Conservation (phyloP, 768 basidiomycete genomes). For the Amanita jacksonii region DNA sequence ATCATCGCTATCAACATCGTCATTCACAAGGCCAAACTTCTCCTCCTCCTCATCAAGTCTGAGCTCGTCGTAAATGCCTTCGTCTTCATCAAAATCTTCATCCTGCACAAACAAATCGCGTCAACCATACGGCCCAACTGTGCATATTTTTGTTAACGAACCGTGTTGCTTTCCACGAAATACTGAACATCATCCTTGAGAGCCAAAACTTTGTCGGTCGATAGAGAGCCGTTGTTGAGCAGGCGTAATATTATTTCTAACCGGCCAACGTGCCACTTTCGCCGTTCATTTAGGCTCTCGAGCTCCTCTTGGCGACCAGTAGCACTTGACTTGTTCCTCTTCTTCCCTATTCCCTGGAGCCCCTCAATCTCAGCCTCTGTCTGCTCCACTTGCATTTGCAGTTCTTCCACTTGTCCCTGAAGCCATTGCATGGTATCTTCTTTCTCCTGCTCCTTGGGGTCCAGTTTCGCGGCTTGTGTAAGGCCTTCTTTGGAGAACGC, state of each 20-base stretch:
- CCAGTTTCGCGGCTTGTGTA: slow-evolving; percentile 86
- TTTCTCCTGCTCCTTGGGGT: slow-evolving; percentile 97
- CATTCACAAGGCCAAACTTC: slow-evolving; percentile 73
- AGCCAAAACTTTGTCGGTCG: slow-evolving; percentile 67
- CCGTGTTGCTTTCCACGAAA: slow-evolving; percentile 93
- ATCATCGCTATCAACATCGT: slow-evolving; percentile 72
- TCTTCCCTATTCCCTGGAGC: slow-evolving; percentile 74
- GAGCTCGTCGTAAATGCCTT: slow-evolving; percentile 96
- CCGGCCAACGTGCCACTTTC: slow-evolving; percentile 91
- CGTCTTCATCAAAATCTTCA: slow-evolving; percentile 95
- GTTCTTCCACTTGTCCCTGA: slow-evolving; percentile 80
- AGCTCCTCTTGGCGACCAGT: slow-evolving; percentile 75
- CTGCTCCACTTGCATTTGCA: slow-evolving; percentile 86
- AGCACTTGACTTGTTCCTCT: slow-evolving; percentile 63
- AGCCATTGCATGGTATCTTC: slow-evolving; percentile 84
- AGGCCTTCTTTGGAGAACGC: slow-evolving; percentile 99
- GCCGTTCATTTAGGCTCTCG: slow-evolving; percentile 83
- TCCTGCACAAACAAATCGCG: slow-evolving; percentile 45
- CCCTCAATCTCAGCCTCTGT: slow-evolving; percentile 93
- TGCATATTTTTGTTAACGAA: slow-evolving; percentile 32
- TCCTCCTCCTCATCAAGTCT: slow-evolving; percentile 96
- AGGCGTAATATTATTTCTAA: slow-evolving; percentile 90
- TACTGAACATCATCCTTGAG: slow-evolving; percentile 94
- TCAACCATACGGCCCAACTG: slow-evolving; percentile 12
- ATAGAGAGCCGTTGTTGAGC: slow-evolving; percentile 86